Evolutionary conservation across 768 basidiomycete species (phyloP).

Genomic region (Lactarius tabidus): DNA sequence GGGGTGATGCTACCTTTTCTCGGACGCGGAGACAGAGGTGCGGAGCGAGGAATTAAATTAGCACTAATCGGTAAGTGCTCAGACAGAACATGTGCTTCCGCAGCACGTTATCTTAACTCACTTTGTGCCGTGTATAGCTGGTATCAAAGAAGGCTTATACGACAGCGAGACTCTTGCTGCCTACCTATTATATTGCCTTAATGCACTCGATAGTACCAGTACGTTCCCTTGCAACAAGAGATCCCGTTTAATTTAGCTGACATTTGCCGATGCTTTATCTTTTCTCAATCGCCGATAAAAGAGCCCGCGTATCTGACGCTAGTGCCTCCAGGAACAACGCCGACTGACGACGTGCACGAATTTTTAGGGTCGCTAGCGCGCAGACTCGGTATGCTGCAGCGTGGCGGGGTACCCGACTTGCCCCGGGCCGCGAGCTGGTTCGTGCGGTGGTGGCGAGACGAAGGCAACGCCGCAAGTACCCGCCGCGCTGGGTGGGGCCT

Average conservation of each 20-base stretch:
- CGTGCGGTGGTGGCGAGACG: conserved; percentile 82
- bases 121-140: conserved; percentile 48
- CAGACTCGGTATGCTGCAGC: conserved; percentile 77
- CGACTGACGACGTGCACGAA: conserved; percentile 55
- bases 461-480: conserved; percentile 45
- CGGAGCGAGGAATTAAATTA: conserved; percentile 89
- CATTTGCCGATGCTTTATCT: neutral
- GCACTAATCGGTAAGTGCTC: conserved; percentile 79
- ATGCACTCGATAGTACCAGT: conserved; percentile 71
- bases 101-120: neutral
- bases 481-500: conserved; percentile 75
- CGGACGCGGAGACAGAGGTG: conserved; percentile 77
- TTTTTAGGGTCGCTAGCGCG: conserved; percentile 68
- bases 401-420: conserved; percentile 69
- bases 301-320: conserved; percentile 68
- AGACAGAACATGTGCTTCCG: neutral
- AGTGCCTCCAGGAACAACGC: conserved; percentile 49
- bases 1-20: conserved; percentile 97
- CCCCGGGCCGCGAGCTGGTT: conserved; percentile 76
- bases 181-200: conserved; percentile 84
- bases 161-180: conserved; percentile 79
- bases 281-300: conserved; percentile 30
- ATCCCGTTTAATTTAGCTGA: neutral
- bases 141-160: conserved; percentile 91
- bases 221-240: conserved; percentile 31